Evolutionary conservation across 495 filamentous ascomycete genomes (phyloP), one percentile per base, ranked within the genome.

Genomic region (Xylaria longipes): DNA sequence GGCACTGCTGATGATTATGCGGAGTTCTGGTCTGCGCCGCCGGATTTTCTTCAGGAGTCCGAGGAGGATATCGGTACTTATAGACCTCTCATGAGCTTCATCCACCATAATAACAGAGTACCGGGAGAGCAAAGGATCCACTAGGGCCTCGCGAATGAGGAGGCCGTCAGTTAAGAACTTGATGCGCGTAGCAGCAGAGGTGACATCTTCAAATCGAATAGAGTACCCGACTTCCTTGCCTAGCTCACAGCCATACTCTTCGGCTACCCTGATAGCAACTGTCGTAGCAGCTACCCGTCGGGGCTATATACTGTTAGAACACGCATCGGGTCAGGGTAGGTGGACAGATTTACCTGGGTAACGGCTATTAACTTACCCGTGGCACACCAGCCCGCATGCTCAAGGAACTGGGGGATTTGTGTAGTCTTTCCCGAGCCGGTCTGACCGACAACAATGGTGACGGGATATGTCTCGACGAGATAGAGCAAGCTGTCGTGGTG

Each of bases 101-200:
- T 99, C 96, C 29, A 99, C 92, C 95, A 98, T 99, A 76, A 99
- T 93, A 43, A 98, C 93, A 8, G 94, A 97, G 79, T 99, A 99
- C 7, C 94, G 89, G 39, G 93, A 96, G 22, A 99, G 83, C 17
- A 98, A 85, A 69, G 96, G 96, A 80, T 98, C 97, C 25, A 97
- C 93, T 15, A 99, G 85, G 25, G 94, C 94, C 82, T 99, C 97
- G 80, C 96, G 87, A 74, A 99, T 91, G 33, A 99, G 87, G 76
- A 99, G 87, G 12, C 96, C 97, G 85, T 99, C 96, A 2, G 97
- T 98, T 71, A 98, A 81, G 79, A 98, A 99, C 79, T 99, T 99
- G 80, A 99, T 97, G 61, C 89, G 88, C 2, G 96, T 99, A 61
- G 87, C 84, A 14, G 91, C 88, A 54, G 94, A 97, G n/a, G 95